A percentile compares a stretch with the other conserved stretches of the same genome.
Evolutionary conservation across 352 stramenopile species (phyloP).

Genomic region (Blastocystis sp.): DNA sequence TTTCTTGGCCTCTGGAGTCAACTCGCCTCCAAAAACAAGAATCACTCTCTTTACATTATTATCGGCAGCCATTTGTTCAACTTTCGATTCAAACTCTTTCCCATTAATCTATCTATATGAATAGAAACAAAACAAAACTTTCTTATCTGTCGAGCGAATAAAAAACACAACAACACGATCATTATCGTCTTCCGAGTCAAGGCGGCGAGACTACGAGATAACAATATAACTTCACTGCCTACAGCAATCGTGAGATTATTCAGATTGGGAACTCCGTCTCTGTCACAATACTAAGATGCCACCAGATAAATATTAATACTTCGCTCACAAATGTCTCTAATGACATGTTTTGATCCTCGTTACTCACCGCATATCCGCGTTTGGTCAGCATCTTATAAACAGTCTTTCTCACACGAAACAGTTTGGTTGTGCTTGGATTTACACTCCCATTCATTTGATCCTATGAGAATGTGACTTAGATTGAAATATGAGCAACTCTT

Average conservation of each 20-base stretch:
- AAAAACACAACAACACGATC: conserved; percentile 98
- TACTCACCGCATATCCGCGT: conserved; percentile 91
- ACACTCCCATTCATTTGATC: conserved; percentile 27
- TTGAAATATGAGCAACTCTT: too few species aligned
- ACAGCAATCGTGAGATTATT: conserved; percentile 48
- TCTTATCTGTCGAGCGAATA: conserved; percentile 51
- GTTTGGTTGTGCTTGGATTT: conserved; percentile 32
- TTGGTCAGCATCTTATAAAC: conserved; percentile 88
- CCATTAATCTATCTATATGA: conserved; percentile 90
- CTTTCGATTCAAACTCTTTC: conserved; percentile 70
- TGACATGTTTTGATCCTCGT: conserved; percentile 90
- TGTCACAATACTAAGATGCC: conserved; percentile 18
- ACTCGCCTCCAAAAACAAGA: conserved; percentile 85
- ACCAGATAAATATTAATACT: not conserved
- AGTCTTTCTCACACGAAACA: conserved; percentile 88
- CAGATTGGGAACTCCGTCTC: conserved; percentile 62
- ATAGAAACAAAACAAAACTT: conserved; percentile 16
- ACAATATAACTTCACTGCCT: conserved; percentile 20
- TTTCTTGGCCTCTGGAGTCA: conserved; percentile 93
- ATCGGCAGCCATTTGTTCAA: not conserved
- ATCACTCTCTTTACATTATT: conserved; percentile 89
- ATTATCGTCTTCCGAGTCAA: conserved; percentile 75
- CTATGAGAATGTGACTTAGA: not conserved
- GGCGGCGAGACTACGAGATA: conserved; percentile 63
- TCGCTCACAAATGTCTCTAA: conserved; percentile 79